These are phyloP conservation scores for Eimeria falciformis DNA, from an alignment of 169 alveolate genomes.

Conservation along the genomic window DNA sequence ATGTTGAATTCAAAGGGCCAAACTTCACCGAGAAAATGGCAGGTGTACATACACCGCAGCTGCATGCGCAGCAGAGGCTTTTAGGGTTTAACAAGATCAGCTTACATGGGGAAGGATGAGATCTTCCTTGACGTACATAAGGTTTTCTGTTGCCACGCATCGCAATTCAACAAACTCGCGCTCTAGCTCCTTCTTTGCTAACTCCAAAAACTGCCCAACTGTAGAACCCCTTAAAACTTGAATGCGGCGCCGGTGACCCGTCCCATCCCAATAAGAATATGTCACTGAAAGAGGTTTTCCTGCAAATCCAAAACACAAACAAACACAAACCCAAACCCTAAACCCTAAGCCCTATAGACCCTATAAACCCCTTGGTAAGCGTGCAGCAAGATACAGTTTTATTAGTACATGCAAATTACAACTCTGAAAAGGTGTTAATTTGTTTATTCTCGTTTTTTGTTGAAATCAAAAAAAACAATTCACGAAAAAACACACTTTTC, in stretches of 20 bases:
- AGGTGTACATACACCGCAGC: no score
- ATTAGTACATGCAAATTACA: neutral
- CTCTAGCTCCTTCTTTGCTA: slow-evolving; percentile 77
- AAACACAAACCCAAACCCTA: neutral
- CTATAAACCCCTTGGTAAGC: no score
- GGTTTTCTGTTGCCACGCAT: slow-evolving; percentile 65
- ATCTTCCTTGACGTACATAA: slow-evolving; percentile 86
- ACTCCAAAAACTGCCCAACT: slow-evolving; percentile 80
- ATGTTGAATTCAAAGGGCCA: neutral
- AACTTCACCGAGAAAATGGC: neutral
- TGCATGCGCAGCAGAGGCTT: no score
- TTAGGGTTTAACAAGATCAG: neutral
- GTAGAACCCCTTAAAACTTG: slow-evolving; percentile 75
- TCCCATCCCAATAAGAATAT: slow-evolving; percentile 84
- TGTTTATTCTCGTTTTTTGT: neutral
- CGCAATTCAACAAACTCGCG: slow-evolving; percentile 80
- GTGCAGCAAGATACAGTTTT: no score
- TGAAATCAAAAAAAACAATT: neutral
- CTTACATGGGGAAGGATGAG: slow-evolving; percentile 84
- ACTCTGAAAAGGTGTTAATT: neutral
- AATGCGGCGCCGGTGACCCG: slow-evolving; percentile 83
- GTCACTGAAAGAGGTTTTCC: slow-evolving; percentile 80
- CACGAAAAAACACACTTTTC: neutral
- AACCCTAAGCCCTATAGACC: neutral
- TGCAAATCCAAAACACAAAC: neutral